Evolutionary conservation across 768 basidiomycete genomes (phyloP).

Genomic region (Clavaria fumosa): DNA sequence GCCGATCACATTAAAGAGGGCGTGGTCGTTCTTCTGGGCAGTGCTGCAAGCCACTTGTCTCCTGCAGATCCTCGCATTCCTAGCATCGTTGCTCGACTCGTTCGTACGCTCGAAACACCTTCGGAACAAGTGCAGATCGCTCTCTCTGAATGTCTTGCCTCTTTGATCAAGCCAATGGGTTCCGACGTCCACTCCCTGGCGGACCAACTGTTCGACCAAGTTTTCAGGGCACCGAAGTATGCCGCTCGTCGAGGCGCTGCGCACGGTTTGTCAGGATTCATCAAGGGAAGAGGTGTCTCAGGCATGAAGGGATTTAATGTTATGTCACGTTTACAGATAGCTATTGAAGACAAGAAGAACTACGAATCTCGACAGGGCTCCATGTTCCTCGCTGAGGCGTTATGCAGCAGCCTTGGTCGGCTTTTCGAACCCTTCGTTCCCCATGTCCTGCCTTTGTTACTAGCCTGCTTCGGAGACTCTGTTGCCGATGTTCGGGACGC

Average conservation of each 20-base stretch:
- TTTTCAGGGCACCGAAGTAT: constrained; percentile 73
- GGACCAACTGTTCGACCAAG: constrained; percentile 58
- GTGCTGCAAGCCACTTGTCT: constrained; percentile 79
- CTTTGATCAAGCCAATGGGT: constrained; percentile 61
- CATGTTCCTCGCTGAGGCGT: constrained; percentile 88
- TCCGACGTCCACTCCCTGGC: constrained; percentile 47
- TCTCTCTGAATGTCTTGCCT: constrained; percentile 88
- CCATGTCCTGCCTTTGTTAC: constrained; percentile 67
- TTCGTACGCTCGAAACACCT: constrained; percentile 85
- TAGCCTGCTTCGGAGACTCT: constrained; percentile 77
- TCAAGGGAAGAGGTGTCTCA: constrained; percentile 81
- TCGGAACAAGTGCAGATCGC: constrained; percentile 94
- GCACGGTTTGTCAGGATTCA: constrained; percentile 85
- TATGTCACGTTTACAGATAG: constrained; percentile 53
- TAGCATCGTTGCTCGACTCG: constrained; percentile 65
- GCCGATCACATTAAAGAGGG: constrained; percentile 89
- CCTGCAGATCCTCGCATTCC: constrained; percentile 64
- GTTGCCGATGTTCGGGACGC: constrained; percentile 84
- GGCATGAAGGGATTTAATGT: constrained; percentile 77
- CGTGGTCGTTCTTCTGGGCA: constrained; percentile 86
- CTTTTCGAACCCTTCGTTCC: constrained; percentile 88
- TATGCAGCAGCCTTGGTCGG: constrained; percentile 74
- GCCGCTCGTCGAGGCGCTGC: constrained; percentile 93
- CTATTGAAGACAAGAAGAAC: constrained; percentile 78
- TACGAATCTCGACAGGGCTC: constrained; percentile 85